Evolutionary conservation across 2,329 filamentous ascomycete species (phyloP), one percentile per base, ranked within the genome.

Genomic region (Didymella lethalis): DNA sequence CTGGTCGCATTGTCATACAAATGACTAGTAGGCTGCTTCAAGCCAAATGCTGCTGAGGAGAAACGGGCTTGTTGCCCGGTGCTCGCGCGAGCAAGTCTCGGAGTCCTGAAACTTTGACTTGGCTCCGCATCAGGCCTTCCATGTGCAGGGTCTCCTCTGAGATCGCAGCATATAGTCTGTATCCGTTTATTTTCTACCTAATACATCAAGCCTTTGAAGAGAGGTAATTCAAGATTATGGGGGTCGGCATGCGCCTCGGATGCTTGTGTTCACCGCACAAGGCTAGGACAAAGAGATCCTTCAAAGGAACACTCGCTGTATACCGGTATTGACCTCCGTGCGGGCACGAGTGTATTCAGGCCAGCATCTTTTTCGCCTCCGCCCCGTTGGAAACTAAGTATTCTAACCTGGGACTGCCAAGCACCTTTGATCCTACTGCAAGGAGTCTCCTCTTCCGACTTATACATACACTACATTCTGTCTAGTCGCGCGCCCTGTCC

Each of bases 201-300:
- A 62, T 61, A 54, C 48, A 49, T 68, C 58, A 66, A 71, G 66
- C 66, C 53, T 68, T 57, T 54, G 20, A 55, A 43, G 48, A 54
- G 64, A 59, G 61, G 66, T 62, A 65, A 57, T 61, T 68, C 61
- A 64, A 59, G 59, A 53, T 34, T 61, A 64, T 57, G 48, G 57
- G 52, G 62, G 62, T 66, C 61, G 66, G 61, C 65, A 66, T 52
- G 59, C 64, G 57, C 65, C 62, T 63, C 48, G 50, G 53, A 66
- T 67, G 64, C 65, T 65, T 63, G 68, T 57, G 29, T 50, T 40
- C 26, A 51, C 41, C 32, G n/a, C 34, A 38, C 46, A 47, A 41
- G 23, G 46, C 56, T 51, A 41, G 50, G 41, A 34, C 41, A 50
- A 59, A 45, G 50, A 31, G 16, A 54, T 50, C 32, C 46, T 43